These are phyloP conservation scores for Adansonia grandidieri DNA, from an alignment of 441 rosid species.

Conservation along the genomic window DNA sequence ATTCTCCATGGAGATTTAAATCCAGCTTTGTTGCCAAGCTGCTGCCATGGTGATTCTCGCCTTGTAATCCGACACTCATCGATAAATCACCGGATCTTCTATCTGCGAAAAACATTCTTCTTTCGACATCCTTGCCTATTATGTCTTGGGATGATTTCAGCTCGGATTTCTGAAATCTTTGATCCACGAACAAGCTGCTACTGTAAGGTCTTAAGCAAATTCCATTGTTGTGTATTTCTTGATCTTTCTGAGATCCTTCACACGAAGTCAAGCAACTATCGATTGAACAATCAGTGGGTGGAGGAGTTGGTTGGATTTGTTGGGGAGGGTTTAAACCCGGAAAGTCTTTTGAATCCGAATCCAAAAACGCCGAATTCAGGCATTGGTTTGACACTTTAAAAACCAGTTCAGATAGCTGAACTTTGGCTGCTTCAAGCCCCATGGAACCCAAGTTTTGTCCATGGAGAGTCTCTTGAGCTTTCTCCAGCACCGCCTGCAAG, in stretches of 20 bases:
- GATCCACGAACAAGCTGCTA: constrained; percentile 28
- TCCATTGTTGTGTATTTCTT: constrained; percentile 55
- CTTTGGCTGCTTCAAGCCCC: constrained; percentile 69
- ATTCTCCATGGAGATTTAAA: constrained; percentile 66
- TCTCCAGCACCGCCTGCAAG: constrained; percentile 72
- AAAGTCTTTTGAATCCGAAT: constrained; percentile 66
- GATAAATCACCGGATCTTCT: constrained; percentile 55
- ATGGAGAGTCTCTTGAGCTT: constrained; percentile 76
- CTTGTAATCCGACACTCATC: constrained; percentile 65
- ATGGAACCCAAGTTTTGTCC: constrained; percentile 61
- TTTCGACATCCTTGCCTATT: constrained; percentile 45
- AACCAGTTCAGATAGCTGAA: constrained; percentile 68
- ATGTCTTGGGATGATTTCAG: constrained; percentile 58
- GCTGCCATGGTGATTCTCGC: constrained; percentile 38
- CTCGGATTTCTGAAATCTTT: constrained; percentile 31
- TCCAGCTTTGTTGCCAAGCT: constrained; percentile 63
- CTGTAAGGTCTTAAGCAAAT: constrained; percentile 56
- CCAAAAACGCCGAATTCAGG: constrained; percentile 68
- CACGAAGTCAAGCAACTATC: constrained; percentile 89
- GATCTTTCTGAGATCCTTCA: constrained; percentile 75
- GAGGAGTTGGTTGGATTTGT: constrained; percentile 47
- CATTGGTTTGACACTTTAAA: constrained; percentile 84
- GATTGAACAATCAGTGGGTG: constrained; percentile 75
- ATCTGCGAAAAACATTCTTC: constrained; percentile 44
- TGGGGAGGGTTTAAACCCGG: constrained; percentile 61